Conservation (phyloP, 805 yeast species). For the Metschnikowia similis region DNA sequence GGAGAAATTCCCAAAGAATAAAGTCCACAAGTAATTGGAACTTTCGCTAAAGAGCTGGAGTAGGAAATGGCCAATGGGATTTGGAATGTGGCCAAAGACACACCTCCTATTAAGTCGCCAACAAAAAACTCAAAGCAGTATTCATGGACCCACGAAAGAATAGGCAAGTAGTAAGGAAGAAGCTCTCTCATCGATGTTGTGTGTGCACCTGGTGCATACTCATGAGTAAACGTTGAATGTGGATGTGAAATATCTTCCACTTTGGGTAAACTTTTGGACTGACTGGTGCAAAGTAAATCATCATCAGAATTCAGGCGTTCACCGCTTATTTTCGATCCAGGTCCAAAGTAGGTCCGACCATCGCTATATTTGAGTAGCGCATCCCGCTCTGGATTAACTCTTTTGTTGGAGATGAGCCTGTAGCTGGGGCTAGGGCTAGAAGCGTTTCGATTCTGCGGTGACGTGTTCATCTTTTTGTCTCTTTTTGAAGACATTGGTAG, state of each 20-base stretch:
- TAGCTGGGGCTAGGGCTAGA: slow-evolving; percentile 10
- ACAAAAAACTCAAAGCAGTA: slow-evolving; percentile 41
- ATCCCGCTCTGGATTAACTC: slow-evolving; percentile 19
- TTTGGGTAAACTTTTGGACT: neutral
- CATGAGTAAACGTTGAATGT: neutral
- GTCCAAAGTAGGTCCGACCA: neutral
- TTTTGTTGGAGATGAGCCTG: slow-evolving; percentile 18
- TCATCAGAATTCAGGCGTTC: slow-evolving; percentile 9
- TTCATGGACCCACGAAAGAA: slow-evolving; percentile 59
- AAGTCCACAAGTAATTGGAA: slow-evolving; percentile 38
- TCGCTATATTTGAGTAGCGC: neutral
- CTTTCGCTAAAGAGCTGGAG: slow-evolving; percentile 40
- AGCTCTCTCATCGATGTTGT: slow-evolving; percentile 13
- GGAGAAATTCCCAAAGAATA: slow-evolving; percentile 38
- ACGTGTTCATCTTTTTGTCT: neutral
- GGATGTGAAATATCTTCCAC: neutral
- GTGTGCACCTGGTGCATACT: slow-evolving; percentile 10
- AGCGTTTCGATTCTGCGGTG: neutral
- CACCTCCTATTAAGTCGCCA: slow-evolving; percentile 75
- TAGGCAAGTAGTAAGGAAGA: slow-evolving; percentile 64
- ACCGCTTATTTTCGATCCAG: neutral
- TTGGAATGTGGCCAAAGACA: slow-evolving; percentile 86
- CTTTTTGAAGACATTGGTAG: neutral
- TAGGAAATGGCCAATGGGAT: slow-evolving; percentile 67
- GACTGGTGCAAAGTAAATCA: slow-evolving; percentile 4